A percentile compares a stretch with the other conserved stretches of the same genome.
Conservation (phyloP, 139 green algal species). For the Dunaliella primolecta region DNA sequence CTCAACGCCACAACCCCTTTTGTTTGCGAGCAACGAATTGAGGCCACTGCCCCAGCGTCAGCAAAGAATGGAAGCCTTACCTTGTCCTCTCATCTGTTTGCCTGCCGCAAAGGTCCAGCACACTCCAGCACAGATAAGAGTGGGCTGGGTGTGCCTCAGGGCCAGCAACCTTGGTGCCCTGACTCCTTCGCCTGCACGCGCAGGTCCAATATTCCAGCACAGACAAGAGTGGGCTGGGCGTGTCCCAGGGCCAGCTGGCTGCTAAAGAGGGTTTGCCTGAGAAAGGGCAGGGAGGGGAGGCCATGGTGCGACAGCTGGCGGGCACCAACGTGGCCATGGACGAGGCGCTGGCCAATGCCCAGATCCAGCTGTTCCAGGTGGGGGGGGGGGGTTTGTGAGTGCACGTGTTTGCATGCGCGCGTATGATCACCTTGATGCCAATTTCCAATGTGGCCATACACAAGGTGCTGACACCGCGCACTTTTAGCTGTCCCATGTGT, state of each 20-base stretch:
- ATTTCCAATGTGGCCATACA: no score
- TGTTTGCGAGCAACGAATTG: no score
- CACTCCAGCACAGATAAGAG: neutral
- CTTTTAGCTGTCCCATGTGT: no score
- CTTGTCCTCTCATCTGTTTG: no score
- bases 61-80: no score
- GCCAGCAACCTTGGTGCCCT: no score
- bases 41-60: no score
- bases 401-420: neutral
- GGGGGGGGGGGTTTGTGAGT: neutral
- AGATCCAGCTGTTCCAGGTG: conserved; percentile 50
- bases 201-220: neutral
- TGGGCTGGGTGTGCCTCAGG: neutral
- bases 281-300: conserved; percentile 48
- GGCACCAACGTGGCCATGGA: conserved; percentile 62
- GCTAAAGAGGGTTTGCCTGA: neutral
- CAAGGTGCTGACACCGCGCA: no score
- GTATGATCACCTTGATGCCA: neutral
- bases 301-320: conserved; percentile 85
- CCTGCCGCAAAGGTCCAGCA: no score
- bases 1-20: no score
- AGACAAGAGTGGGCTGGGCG: neutral
- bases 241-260: neutral
- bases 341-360: conserved; percentile 65
- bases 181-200: no score